Percentiles rank a stretch among this genome's conserved stretches.
Evolutionary conservation across 805 yeast species (phyloP).

Genomic region (Maudiozyma barnettii): DNA sequence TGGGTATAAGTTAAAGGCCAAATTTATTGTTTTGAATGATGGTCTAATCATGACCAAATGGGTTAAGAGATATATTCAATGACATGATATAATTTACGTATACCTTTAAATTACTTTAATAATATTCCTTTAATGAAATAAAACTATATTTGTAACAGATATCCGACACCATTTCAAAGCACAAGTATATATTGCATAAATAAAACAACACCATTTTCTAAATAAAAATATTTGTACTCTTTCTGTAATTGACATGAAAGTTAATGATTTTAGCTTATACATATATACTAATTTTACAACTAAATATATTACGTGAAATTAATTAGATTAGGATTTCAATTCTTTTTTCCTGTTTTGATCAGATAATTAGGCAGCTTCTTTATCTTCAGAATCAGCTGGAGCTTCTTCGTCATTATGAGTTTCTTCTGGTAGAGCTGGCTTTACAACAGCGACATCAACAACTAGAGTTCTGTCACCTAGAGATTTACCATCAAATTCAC

Average conservation of each 20-base stretch:
- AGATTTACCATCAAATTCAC: slow-evolving; percentile 54
- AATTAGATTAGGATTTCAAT: no score
- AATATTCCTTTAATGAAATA: background rate
- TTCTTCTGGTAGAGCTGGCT: slow-evolving; percentile 16
- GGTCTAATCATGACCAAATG: slow-evolving; percentile 51
- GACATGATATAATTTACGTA: background rate
- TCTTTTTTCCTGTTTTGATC: no score
- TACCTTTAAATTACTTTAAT: background rate
- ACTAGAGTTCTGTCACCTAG: slow-evolving; percentile 56
- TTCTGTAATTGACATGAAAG: no score
- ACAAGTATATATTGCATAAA: no score
- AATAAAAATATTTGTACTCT: no score
- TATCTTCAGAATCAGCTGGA: background rate
- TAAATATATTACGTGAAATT: no score
- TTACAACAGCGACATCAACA: slow-evolving; percentile 58
- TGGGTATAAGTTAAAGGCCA: slow-evolving; percentile 37
- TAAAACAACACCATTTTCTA: no score
- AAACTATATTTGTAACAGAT: no score
- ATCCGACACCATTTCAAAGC: no score
- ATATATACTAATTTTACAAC: no score
- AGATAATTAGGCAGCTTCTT: background rate
- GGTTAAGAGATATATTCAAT: slow-evolving; percentile 31
- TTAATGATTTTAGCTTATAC: background rate
- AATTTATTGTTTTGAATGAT: slow-evolving; percentile 38
- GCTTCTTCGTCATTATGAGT: slow-evolving; percentile 1